These are phyloP conservation scores for Xylariaceae sp. DNA, from an alignment of 2,329 filamentous ascomycete genomes.

Conservation along the genomic window DNA sequence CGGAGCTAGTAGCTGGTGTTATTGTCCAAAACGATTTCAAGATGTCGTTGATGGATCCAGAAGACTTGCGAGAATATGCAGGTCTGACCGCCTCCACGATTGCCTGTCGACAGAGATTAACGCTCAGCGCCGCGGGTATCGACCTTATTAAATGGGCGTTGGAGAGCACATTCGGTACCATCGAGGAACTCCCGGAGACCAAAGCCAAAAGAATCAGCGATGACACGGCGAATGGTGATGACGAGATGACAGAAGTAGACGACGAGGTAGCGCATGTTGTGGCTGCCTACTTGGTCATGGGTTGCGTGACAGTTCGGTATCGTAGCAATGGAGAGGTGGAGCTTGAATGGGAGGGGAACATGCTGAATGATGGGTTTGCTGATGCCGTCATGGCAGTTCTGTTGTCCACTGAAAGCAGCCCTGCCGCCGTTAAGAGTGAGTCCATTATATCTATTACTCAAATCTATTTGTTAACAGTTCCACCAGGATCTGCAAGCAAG, in stretches of 20 bases:
- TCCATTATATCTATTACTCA: constrained; percentile 27
- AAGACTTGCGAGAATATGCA: constrained; percentile 94
- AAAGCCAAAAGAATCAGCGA: constrained; percentile 50
- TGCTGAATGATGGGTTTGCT: constrained; percentile 97
- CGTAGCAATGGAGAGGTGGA: constrained; percentile 79
- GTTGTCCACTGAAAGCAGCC: constrained; percentile 89
- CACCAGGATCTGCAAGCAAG: constrained; percentile 64
- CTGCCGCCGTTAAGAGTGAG: constrained; percentile 89
- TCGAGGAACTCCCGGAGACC: constrained; percentile 71
- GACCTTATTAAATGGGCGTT: constrained; percentile 94
- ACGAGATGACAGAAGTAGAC: constrained; percentile 62
- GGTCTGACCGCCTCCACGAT: constrained; percentile 97
- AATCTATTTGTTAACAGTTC: constrained; percentile 22
- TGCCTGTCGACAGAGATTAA: constrained; percentile 88
- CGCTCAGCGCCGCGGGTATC: constrained; percentile 83
- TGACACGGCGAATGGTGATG: constrained; percentile 39
- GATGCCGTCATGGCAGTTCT: constrained; percentile 94
- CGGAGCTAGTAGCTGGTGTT: constrained; percentile 79
- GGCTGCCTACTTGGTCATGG: constrained; percentile 79
- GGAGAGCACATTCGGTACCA: constrained; percentile 89
- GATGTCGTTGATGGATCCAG: constrained; percentile 93
- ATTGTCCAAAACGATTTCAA: constrained; percentile 98
- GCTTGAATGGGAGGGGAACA: constrained; percentile 96
- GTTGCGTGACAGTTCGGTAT: constrained; percentile 83
- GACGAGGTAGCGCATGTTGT: constrained; percentile 65